Conservation (phyloP, 1,284 basidiomycete species). For the Cutaneotrichosporon cyanovorans region DNA sequence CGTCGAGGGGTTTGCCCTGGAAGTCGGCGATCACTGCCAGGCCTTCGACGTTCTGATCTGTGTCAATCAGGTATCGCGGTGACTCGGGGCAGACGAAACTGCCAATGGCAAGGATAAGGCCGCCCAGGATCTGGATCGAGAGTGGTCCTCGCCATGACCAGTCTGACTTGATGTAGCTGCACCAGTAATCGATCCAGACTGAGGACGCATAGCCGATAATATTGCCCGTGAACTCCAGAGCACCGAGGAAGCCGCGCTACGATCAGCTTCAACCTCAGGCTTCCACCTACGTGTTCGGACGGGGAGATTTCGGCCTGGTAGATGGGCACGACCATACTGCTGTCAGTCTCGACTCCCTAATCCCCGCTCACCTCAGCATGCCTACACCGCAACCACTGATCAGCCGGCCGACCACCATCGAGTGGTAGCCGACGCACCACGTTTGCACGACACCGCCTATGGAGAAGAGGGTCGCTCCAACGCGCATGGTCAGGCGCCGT, state of each 20-base stretch:
- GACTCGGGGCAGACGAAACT: conserved; percentile 87
- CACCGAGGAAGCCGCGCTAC: conserved; percentile 73
- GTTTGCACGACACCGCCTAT: conserved; percentile 86
- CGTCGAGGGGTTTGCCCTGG: conserved; percentile 73
- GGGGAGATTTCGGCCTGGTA: conserved; percentile 76
- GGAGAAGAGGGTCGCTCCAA: conserved; percentile 79
- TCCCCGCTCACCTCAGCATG: conserved; percentile 64
- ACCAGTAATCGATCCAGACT: conserved; percentile 93
- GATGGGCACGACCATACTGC: conserved; percentile 89
- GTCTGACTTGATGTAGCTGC: conserved; percentile 76
- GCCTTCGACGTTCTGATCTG: conserved; percentile 75
- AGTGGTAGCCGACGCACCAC: conserved; percentile 69
- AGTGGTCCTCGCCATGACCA: conserved; percentile 76
- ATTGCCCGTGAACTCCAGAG: conserved; percentile 94
- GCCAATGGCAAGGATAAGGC: conserved; percentile 69
- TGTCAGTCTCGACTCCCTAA: not conserved
- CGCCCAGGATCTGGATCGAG: conserved; percentile 83
- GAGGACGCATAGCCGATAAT: conserved; percentile 91
- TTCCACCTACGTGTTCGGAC: conserved; percentile 69
- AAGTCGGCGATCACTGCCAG: conserved; percentile 83
- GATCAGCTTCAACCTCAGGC: conserved; percentile 10
- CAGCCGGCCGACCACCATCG: conserved; percentile 82
- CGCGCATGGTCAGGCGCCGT: conserved; percentile 76
- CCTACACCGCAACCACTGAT: conserved; percentile 91
- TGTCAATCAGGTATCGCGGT: conserved; percentile 88